Evolutionary conservation across 768 basidiomycete species (phyloP), one percentile per base, ranked within the genome.

Genomic region (Lanmaoa pseudosensibilis): DNA sequence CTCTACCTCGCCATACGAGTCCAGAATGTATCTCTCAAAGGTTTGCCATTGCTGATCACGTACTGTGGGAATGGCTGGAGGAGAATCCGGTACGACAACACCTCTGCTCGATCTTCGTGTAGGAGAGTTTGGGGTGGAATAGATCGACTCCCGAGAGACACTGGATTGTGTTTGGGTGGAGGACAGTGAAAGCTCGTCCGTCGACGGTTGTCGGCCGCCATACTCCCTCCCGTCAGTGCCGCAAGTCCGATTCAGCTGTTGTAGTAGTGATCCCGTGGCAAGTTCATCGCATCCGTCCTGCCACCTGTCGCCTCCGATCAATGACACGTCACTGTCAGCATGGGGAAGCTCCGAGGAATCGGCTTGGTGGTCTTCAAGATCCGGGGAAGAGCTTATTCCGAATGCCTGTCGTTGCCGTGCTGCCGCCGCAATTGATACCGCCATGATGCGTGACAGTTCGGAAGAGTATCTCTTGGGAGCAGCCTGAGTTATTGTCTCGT

Each of bases 371-470:
- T 45, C 54, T 27, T 55, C 54, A 18, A 55, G 34, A 30, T 54
- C 57, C 10, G 73, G 70, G 4, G 81, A 80, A 3, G 77, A 71
- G 5, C 75, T 76, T 45, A 84, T 80, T 6, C 83, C 83, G 59
- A 82, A 79, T n/a, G 78, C 80, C 57, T 73, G 72, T 41, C 79
- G 71, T 59, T 83, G 79, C 15, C 76, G 74, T 41, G 77, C 76
- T 33, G 79, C 78, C 16, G 75, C 75, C 2, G 69, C 71, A 19
- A 67, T 62, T 16, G 65, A 75, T 13, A 40, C 63, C 32, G 54
- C 68, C 62, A 61, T 65, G 44, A 71, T 60, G 9, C 65, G 62
- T 16, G 67, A 65, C 10, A 71, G 34, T 25, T 70, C 69, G 23
- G 71, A 70, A 27, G 69, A 70, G 41, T 64, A 66, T 40, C 71